These are phyloP conservation scores for Brasilioporus rufonigricans DNA, from an alignment of 768 basidiomycete species.

Conservation along the genomic window DNA sequence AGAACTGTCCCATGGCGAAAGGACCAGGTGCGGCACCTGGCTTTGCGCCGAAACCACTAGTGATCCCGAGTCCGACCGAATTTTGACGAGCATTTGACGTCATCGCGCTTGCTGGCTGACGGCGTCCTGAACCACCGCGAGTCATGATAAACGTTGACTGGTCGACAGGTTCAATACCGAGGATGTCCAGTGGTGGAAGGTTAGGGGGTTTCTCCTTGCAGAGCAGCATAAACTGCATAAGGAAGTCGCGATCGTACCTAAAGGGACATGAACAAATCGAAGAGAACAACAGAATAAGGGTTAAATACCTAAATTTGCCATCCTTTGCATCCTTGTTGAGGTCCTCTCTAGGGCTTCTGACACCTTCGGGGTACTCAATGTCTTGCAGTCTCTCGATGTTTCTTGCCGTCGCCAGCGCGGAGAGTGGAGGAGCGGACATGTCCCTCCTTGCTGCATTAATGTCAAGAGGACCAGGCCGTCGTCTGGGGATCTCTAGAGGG, in stretches of 20 bases:
- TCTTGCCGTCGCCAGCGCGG: slow-evolving; percentile 76
- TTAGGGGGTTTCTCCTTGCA: slow-evolving; percentile 95
- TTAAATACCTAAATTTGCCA: slow-evolving; percentile 79
- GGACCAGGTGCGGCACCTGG: slow-evolving; percentile 24
- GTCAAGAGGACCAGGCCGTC: slow-evolving; percentile 73
- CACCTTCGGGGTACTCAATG: slow-evolving; percentile 79
- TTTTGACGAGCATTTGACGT: slow-evolving; percentile 44
- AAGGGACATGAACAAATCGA: slow-evolving; percentile 7
- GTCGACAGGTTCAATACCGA: slow-evolving; percentile 83
- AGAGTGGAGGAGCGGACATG: slow-evolving; percentile 34
- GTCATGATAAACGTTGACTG: slow-evolving; percentile 47
- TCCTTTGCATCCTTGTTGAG: slow-evolving; percentile 82
- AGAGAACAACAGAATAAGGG: neutral
- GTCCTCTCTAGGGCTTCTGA: slow-evolving; percentile 78
- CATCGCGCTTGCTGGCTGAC: slow-evolving; percentile 44
- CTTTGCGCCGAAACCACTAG: slow-evolving; percentile 29
- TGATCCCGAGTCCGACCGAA: slow-evolving; percentile 48
- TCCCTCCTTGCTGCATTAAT: slow-evolving; percentile 52
- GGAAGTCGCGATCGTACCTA: slow-evolving; percentile 96
- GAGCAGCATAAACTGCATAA: slow-evolving; percentile 91
- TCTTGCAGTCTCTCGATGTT: slow-evolving; percentile 79
- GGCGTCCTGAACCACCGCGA: slow-evolving; percentile 66
- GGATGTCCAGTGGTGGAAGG: slow-evolving; percentile 84
- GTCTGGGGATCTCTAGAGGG: slow-evolving; percentile 38
- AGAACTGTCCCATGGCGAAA: slow-evolving; percentile 72